Percentiles rank a stretch among this genome's conserved stretches.
Conservation (phyloP, 2,329 filamentous ascomycete species). For the Alternaria ventricosa region DNA sequence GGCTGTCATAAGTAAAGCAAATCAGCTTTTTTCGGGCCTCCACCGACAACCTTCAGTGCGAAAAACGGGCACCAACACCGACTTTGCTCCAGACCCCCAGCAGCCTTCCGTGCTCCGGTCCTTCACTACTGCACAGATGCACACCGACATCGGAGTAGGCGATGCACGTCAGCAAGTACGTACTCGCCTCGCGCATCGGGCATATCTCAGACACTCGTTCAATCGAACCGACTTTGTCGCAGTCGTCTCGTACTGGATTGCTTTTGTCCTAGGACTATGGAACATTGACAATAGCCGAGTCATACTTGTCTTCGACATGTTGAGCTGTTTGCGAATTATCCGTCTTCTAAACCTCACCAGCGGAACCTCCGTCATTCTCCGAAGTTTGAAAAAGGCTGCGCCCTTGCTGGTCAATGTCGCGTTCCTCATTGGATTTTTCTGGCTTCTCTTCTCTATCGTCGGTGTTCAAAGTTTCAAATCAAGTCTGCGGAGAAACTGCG, state of each 20-base stretch:
- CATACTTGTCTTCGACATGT: constrained; percentile 92
- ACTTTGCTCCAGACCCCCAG: constrained; percentile 38
- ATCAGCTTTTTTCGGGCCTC: constrained; percentile 75
- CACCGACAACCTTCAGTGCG: constrained; percentile 74
- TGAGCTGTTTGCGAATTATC: constrained; percentile 92
- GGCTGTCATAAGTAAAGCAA: constrained; percentile 77
- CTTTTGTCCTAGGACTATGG: constrained; percentile 74
- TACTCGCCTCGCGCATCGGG: constrained; percentile 83
- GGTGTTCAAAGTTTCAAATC: constrained; percentile 89
- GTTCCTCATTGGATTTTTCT: constrained; percentile 95
- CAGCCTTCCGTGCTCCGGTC: constrained; percentile 75
- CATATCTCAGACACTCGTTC: constrained; percentile 93
- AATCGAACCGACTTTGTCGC: constrained; percentile 95
- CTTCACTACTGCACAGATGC: constrained; percentile 74
- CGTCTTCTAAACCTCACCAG: constrained; percentile 90
- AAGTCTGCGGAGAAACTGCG: constrained; percentile 57
- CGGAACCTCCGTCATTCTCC: constrained; percentile 90
- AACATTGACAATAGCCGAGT: constrained; percentile 73
- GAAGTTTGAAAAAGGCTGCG: constrained; percentile 93
- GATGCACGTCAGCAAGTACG: constrained; percentile 80
- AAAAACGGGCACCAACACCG: constrained; percentile 51
- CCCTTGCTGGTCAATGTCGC: constrained; percentile 90
- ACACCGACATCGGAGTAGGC: constrained; percentile 59
- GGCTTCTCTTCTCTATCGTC: constrained; percentile 95
- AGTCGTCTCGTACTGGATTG: constrained; percentile 93